phyloP scores from a whole-genome alignment of 352 stramenopile species.

The Globisporangium nodosum region DNA sequence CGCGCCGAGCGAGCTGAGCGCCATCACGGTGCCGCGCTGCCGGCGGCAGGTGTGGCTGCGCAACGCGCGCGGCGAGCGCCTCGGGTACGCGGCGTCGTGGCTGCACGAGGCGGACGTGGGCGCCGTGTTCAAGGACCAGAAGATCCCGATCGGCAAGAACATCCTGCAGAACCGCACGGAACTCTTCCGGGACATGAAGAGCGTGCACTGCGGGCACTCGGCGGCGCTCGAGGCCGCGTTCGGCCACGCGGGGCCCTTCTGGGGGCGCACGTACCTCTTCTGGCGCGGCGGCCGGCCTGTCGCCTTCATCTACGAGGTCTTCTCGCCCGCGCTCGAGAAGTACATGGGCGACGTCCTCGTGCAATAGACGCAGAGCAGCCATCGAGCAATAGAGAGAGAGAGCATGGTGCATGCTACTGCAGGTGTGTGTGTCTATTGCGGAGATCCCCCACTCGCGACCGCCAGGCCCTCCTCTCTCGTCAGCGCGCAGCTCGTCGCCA shows the following conservation, averaged over 20 bases:
- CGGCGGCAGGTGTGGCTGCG: conserved; percentile 76
- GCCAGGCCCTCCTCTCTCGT: neutral
- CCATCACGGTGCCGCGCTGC: conserved; percentile 51
- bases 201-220: conserved; percentile 64
- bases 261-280: conserved; percentile 83
- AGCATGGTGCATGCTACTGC: conserved; percentile 1
- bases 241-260: conserved; percentile 62
- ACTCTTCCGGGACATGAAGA: conserved; percentile 84
- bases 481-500: too few species aligned
- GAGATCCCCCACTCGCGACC: neutral
- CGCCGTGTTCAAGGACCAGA: conserved; percentile 75
- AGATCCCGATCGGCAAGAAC: conserved; percentile 79
- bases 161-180: conserved; percentile 80
- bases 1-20: conserved; percentile 34
- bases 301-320: conserved; percentile 88
- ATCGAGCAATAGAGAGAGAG: conserved; percentile 3
- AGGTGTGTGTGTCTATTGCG: conserved; percentile 6
- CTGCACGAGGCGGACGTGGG: conserved; percentile 56
- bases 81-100: conserved; percentile 83
- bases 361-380: conserved; percentile 4
- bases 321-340: conserved; percentile 66
- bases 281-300: conserved; percentile 72
- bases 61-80: conserved; percentile 59
- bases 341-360: conserved; percentile 74
- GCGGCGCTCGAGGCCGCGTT: conserved; percentile 56